Conservation (phyloP, 2,329 filamentous ascomycete genomes). For the Curvularia sp. region DNA sequence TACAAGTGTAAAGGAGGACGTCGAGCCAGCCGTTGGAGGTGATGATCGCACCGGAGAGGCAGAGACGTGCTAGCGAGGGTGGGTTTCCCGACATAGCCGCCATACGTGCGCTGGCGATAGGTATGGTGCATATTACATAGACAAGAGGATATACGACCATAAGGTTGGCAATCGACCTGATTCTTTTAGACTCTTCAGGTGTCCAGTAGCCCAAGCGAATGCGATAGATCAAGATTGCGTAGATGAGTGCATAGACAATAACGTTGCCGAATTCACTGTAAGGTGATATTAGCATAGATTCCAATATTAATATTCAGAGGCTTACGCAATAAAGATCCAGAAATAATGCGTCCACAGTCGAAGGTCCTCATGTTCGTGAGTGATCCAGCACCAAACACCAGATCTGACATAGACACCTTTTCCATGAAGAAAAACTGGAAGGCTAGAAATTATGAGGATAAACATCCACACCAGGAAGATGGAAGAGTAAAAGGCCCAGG, state of each 20-base stretch:
- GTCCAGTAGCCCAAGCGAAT: slow-evolving; percentile 49
- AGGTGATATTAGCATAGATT: slow-evolving; percentile 8
- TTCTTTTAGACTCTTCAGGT: slow-evolving; percentile 42
- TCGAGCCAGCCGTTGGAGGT: slow-evolving; percentile 66
- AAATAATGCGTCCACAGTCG: slow-evolving; percentile 69
- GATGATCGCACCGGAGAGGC: slow-evolving; percentile 62
- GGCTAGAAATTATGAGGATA: slow-evolving; percentile 63
- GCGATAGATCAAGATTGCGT: slow-evolving; percentile 49
- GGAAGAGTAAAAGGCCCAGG: slow-evolving; percentile 57
- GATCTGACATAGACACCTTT: slow-evolving; percentile 67
- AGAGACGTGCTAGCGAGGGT: slow-evolving; percentile 56
- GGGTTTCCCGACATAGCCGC: slow-evolving; percentile 64
- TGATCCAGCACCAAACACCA: slow-evolving; percentile 73
- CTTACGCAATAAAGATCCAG: slow-evolving; percentile 65
- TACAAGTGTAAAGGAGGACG: slow-evolving; percentile 64
- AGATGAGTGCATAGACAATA: slow-evolving; percentile 57
- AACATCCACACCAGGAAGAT: slow-evolving; percentile 65
- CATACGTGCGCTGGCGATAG: slow-evolving; percentile 69
- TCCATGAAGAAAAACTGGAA: slow-evolving; percentile 57
- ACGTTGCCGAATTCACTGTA: slow-evolving; percentile 58
- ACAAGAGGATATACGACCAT: slow-evolving; percentile 72
- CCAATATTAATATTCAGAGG: background rate
- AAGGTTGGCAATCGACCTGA: slow-evolving; percentile 59
- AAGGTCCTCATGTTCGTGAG: slow-evolving; percentile 59
- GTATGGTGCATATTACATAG: slow-evolving; percentile 72